Percentiles rank a stretch among this genome's conserved stretches.
These are phyloP conservation scores for Prunus fruticosa DNA, from an alignment of 306 rosid genomes.

Conservation along the genomic window DNA sequence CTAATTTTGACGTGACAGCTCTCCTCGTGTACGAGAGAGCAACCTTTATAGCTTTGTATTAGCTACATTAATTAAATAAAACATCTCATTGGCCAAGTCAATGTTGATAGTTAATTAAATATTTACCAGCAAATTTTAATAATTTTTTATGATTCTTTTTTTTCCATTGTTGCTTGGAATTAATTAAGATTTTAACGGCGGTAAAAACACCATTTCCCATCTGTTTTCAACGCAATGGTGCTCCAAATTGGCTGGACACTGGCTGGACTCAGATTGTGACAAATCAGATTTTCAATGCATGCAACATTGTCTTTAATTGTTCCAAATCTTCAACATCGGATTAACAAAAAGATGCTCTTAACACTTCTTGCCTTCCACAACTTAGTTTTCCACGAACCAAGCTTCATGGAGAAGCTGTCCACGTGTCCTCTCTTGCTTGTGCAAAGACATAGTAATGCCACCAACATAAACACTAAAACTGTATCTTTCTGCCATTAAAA, in stretches of 20 bases:
- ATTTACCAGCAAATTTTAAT: too few species aligned
- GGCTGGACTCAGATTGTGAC: not conserved
- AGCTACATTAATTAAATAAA: too few species aligned
- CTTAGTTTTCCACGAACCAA: conserved; percentile 6
- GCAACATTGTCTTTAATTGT: not conserved
- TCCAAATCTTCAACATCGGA: not conserved
- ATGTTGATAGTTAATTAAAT: not conserved
- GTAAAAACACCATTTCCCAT: not conserved
- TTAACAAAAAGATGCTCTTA: not conserved
- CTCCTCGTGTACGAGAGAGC: too few species aligned
- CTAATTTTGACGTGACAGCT: too few species aligned
- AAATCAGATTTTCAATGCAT: too few species aligned
- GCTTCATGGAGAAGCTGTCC: not conserved
- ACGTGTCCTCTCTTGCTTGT: not conserved
- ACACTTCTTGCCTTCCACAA: not conserved
- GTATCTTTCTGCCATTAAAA: not conserved
- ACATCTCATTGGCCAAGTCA: too few species aligned
- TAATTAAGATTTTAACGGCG: not conserved
- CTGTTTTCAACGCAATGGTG: not conserved
- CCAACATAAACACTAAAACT: not conserved
- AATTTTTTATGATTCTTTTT: not conserved
- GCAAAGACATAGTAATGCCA: not conserved
- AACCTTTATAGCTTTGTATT: too few species aligned
- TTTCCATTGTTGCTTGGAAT: not conserved
- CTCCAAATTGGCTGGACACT: conserved; percentile 8